Base-by-base conservation (phyloP, 352 stramenopile species). In the Phytophthora idaei region DNA sequence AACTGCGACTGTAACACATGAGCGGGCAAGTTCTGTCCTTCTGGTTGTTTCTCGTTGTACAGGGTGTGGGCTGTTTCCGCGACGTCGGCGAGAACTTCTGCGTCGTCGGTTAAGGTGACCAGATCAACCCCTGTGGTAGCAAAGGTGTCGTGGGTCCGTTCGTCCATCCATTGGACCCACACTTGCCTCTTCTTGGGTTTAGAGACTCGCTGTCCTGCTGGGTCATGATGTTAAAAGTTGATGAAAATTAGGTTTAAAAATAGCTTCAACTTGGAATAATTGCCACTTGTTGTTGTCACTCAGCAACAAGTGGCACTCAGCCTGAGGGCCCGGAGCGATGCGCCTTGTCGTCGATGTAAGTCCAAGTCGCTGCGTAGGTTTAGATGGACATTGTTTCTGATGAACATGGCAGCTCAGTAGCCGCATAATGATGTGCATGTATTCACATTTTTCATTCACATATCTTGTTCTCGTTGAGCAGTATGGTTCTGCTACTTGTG, bases 401-500 rank as follows among this genome's bases (percentile, higher is more conserved):
- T 21, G 21, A 21, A 21, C 21, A 21, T 21, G 21, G 0, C 21
- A 21, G 21, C 21, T 21, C 21, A 21, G 21, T 21, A 21, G 21
- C 21, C 21, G 21, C 21, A 21, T 21, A 21, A 21, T 21, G 21
- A 21, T 21, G 29, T 34, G 29, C 29, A 8, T 25, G 11, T 28
- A 57, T 57, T 34, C 46, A 48, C 39, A 57, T 50, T 37, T 58
- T 60, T 37, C 27, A 29, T 51, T 55, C 17, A 8, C 11, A 42
- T 53, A 9, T 3, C 44, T 61, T 52, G 39, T 50, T 50, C 55
- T 67, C 6, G n/a, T 55, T 34, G 7, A 34, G 29, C 27, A 59
- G 25, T 28, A 44, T 37, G 21, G 15, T 14, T 57, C n/a, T 41
- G 56, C n/a, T 64, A 55, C 3, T 73, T 50, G 41, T 56, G 27